Base-by-base conservation (phyloP, 306 rosid species). In the Vigna unguiculata region DNA sequence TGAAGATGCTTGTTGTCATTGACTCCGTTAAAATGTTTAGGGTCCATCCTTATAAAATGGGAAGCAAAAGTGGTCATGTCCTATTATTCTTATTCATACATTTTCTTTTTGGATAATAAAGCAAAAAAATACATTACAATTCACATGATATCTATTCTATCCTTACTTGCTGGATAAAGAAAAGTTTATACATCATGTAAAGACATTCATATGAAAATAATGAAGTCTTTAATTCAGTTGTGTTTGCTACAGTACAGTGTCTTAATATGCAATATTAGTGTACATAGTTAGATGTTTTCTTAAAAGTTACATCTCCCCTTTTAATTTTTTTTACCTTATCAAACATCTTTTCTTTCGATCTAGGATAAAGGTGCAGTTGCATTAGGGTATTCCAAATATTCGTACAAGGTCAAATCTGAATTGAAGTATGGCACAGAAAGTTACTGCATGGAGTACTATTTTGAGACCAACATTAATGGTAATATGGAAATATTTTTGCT, bases 401-500 rank as follows among this genome's bases (percentile, higher is more conserved):
- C 85, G 22, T 88, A 87, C 80, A 92, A 85, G 91, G 93, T 88
- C 59, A 90, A 90, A 61, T 86, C 83, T 47, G 97, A 90, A 68
- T 79, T 92, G 83, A 90, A 87, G 82, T 80, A 83, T 81, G 83
- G 74, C 77, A 59, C 61, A 71, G 88, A 90, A 86, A 88, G 76
- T 84, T 92, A 92, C 81, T 75, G 81, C 85, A 84, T 90, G 83
- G 97, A 92, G 74, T 90, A 88, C 85, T 87, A 87, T 81, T 90
- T 90, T 75, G 87, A 87, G 70, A 78, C 80, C 81, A 84, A 83
- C 62, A 53, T 38, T 74, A 76, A 83, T 19, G 93, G 96, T 90
- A 92, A 36, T 38, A 19, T 7, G 20, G 7, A 19, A n/a, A 38
- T 15, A 2, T 70, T 6, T 14, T 43, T 22, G 70, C 43, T 13